Percentiles rank a stretch among this genome's conserved stretches.
Conservation (phyloP, 192 early-diverging fungal genomes). For the Chytriomyces sp. region DNA sequence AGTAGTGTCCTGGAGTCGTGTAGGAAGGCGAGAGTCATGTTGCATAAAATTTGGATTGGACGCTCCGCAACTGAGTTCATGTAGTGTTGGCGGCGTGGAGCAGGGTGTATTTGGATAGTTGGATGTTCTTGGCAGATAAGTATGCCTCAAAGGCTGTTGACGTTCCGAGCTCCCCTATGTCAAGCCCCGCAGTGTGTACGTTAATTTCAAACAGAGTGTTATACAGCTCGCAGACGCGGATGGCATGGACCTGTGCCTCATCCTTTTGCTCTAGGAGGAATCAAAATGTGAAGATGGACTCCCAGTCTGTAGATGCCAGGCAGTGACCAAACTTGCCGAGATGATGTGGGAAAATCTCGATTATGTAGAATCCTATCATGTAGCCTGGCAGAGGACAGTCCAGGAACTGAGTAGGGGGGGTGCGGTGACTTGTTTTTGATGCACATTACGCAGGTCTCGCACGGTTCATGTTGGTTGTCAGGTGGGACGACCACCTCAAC, state of each 20-base stretch:
- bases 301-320: background rate
- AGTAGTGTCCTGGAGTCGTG: too few relatives aligned
- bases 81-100: too few relatives aligned
- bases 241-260: conserved; percentile 2
- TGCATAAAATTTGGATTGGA: too few relatives aligned
- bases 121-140: background rate
- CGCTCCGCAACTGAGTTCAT: too few relatives aligned
- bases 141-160: background rate
- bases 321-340: background rate
- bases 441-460: too few relatives aligned
- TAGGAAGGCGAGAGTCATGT: too few relatives aligned
- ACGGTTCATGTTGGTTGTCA: too few relatives aligned
- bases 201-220: background rate
- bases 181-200: background rate
- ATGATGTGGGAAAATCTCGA: background rate
- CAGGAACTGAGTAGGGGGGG: too few relatives aligned
- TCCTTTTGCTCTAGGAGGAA: conserved; percentile 1
- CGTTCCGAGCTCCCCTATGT: conserved; percentile 3
- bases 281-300: background rate
- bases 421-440: too few relatives aligned
- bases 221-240: background rate
- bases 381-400: too few relatives aligned
- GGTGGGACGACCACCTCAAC: background rate
- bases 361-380: conserved; percentile 1
- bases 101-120: too few relatives aligned